Evolutionary conservation across 768 basidiomycete species (phyloP).

Genomic region (Hygrocybe punicea): DNA sequence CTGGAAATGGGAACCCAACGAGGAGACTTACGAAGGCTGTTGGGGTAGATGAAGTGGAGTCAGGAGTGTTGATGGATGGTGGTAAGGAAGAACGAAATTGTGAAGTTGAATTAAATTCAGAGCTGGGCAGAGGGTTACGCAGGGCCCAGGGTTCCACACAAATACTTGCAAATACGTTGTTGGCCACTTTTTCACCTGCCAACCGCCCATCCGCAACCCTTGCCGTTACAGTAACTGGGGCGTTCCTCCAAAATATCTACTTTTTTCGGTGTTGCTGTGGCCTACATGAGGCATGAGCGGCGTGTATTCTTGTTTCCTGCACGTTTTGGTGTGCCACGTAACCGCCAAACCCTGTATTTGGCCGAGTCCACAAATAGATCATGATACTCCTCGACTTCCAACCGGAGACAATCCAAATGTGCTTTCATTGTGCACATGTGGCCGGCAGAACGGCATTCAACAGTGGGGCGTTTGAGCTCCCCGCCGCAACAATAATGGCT

Average conservation of each 20-base stretch:
- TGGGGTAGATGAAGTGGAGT: background rate
- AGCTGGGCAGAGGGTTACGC: conserved; percentile 10
- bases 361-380: conserved; percentile 11
- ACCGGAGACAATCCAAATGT: no score
- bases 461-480: no score
- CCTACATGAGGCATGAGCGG: no score
- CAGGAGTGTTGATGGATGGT: background rate
- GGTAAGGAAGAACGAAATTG: background rate
- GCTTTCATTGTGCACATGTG: no score
- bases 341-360: conserved; percentile 33
- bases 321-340: conserved; percentile 43
- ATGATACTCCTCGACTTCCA: no score
- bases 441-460: no score
- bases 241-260: no score
- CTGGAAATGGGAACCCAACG: conserved; percentile 28
- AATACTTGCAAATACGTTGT: background rate
- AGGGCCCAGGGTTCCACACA: conserved; percentile 5
- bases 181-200: no score
- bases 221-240: no score
- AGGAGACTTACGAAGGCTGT: conserved; percentile 39
- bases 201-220: no score
- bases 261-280: no score
- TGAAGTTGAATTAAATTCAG: conserved; percentile 6
- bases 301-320: conserved; percentile 30
- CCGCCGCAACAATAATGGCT: no score